Base-by-base conservation (phyloP, 441 rosid species). In the Metrosideros polymorpha region DNA sequence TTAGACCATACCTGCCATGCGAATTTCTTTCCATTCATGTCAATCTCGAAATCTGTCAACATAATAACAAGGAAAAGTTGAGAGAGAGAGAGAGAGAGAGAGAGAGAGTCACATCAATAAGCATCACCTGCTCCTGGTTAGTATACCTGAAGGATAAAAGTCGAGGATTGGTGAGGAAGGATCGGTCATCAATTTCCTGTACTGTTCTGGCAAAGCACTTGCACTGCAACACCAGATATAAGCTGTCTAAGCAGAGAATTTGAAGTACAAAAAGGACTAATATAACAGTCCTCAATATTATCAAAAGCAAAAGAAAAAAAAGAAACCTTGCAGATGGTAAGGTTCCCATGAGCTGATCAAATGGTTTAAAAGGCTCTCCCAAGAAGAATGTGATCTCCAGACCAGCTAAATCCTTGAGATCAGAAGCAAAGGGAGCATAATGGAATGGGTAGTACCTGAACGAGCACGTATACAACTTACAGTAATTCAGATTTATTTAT, bases 371-470 rank as follows among this genome's bases (percentile, higher is more conserved):
- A 30, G 99, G 97, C 93, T 95, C 95, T 83, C 99, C 98, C 82
- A 49, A 59, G 91, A 97, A 98, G 90, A 96, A 95, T 5, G 97
- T 98, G 88, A 96, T 95, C 90, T 98, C 99, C 92, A 96, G 83
- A 85, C 94, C 98, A 83, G 90, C 51, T 85, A 98, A 92, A 91
- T 90, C 96, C 85, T 91, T 93, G 88, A 98, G 96, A 91, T 98
- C 99, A 52, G 99, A 96, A 91, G 99, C 99, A 94, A 98, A 98
- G 79, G 99, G 99, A 57, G 99, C 99, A 91, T 96, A 98, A 90
- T 98, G 98, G 90, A 93, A 96, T 55, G 99, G 99, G 89, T 98
- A 98, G 92, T 95, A 96, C 99, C 99, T 98, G 95, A 88, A 92
- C 86, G 29, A 89, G 56, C 61, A 87, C 12, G 12, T 4, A 52